phyloP scores from a whole-genome alignment of 176 grass and related monocot species.

The Raddia distichophylla region DNA sequence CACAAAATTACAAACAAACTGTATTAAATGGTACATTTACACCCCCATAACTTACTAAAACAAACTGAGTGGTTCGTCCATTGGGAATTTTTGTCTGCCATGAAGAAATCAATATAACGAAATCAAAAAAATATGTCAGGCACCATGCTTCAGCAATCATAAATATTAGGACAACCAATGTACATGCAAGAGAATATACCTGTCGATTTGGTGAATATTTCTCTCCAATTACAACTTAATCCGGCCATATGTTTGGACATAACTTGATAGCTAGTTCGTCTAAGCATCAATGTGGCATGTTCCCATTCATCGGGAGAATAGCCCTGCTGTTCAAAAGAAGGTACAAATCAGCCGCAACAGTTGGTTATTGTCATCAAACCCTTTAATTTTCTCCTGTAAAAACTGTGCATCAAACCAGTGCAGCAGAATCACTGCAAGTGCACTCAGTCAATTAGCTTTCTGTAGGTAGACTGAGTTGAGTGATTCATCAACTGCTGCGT shows the following conservation, averaged over 20 bases:
- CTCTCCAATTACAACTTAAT: constrained; percentile 59
- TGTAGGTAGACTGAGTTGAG: no score
- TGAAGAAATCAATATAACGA: no score
- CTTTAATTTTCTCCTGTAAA: no score
- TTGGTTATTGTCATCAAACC: no score
- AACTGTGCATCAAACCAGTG: no score
- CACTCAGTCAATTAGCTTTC: no score
- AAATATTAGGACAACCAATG: background rate
- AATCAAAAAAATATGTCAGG: no score
- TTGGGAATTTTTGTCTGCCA: no score
- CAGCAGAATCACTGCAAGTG: no score
- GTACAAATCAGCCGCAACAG: background rate
- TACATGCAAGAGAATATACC: constrained; percentile 46
- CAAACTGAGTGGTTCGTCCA: no score
- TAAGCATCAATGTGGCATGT: constrained; percentile 52
- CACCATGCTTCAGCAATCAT: constrained; percentile 31
- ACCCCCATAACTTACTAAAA: constrained; percentile 65
- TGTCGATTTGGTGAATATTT: constrained; percentile 73
- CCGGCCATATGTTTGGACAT: constrained; percentile 47
- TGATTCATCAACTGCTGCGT: background rate
- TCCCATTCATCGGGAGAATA: constrained; percentile 74
- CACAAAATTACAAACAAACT: no score
- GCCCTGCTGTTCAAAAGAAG: constrained; percentile 27
- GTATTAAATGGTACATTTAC: constrained; percentile 72
- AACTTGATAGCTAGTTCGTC: constrained; percentile 59